Evolutionary conservation across 352 stramenopile species (phyloP), one percentile per base, ranked within the genome.

Genomic region (Hyaloperonospora arabidopsidis): DNA sequence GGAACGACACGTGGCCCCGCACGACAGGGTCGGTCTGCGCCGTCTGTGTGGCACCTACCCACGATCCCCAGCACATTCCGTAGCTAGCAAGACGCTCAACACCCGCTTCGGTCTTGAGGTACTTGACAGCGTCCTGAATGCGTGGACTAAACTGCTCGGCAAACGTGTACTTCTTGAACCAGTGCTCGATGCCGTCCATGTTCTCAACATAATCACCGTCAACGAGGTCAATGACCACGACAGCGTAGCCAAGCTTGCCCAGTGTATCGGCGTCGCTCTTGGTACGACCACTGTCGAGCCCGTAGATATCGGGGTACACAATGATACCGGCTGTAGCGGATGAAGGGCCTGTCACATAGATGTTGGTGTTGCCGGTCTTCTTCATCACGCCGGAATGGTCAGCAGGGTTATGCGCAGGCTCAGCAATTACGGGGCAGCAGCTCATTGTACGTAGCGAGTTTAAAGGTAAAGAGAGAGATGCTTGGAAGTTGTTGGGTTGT

Each of bases 41-140:
- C 1, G 72, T 82, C 49, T 70, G 61, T 49, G 68, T 84, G 32
- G 77, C 72, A 12, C 80, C 77, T 25, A 88, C 74, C 77, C 78
- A 92, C 45, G 77, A 81, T 35, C 82, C 79, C 77, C 77, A 92
- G 77, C 82, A 92, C 69, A 89, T 89, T 52, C 82, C 82, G 57
- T 89, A 89, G 62, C 74, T 87, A 35, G 69, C 74, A 44, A 93
- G 63, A 38, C 62, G 72, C 64, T 86, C 67, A 23, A 64, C 82
- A 6, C 67, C 65, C 29, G 64, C 78, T 45, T 89, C 72, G 21
- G 43, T 71, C 67, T 87, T 79, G 12, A 90, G 65, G 68, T 88
- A 87, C 34, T 70, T 60, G 19, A 87, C 57, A n/a, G 79, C 82
- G 62, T 88, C 79, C 45, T 84, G 68, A 63, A 93, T 86, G 44